Evolutionary conservation across 1,284 basidiomycete genomes (phyloP).

Genomic region (Cerrena zonata): DNA sequence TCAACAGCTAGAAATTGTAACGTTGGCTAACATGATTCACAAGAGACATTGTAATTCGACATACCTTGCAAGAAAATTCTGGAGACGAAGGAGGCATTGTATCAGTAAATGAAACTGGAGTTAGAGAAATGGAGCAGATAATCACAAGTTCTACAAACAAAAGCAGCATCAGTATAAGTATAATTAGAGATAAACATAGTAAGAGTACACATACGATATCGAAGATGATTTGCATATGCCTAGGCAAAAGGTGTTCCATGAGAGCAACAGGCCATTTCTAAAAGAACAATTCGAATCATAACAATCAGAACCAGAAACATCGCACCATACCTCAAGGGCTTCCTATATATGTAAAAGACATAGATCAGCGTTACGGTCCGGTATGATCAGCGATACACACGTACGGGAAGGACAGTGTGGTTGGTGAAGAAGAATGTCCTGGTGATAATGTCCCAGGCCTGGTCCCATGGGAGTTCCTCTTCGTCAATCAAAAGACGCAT

Average conservation of each 20-base stretch:
- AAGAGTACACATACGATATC: conserved; percentile 60
- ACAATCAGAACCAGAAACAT: not conserved
- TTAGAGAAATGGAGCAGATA: conserved; percentile 4
- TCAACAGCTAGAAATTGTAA: conserved; percentile 61
- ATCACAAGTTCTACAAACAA: conserved; percentile 44
- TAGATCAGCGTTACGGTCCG: too few species aligned
- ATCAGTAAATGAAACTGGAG: not conserved
- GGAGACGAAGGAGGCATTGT: conserved; percentile 2
- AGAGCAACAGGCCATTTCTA: conserved; percentile 85
- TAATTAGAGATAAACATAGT: not conserved
- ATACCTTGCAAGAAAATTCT: conserved; percentile 64
- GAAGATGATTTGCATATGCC: conserved; percentile 86
- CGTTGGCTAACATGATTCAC: conserved; percentile 8
- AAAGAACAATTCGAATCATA: conserved; percentile 30
- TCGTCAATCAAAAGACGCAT: conserved; percentile 87
- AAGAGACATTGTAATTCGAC: not conserved
- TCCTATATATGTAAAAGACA: conserved; percentile 37
- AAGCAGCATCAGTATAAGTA: conserved; percentile 5
- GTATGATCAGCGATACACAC: conserved; percentile 19
- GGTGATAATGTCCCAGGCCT: conserved; percentile 81
- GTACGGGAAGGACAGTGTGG: conserved; percentile 75
- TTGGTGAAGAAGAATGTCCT: conserved; percentile 93
- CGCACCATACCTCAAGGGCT: conserved; percentile 47
- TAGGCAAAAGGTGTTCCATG: conserved; percentile 75
- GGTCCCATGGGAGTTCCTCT: conserved; percentile 78